Evolutionary conservation across 495 filamentous ascomycete genomes (phyloP).

Genomic region (Podospora fimiseda): DNA sequence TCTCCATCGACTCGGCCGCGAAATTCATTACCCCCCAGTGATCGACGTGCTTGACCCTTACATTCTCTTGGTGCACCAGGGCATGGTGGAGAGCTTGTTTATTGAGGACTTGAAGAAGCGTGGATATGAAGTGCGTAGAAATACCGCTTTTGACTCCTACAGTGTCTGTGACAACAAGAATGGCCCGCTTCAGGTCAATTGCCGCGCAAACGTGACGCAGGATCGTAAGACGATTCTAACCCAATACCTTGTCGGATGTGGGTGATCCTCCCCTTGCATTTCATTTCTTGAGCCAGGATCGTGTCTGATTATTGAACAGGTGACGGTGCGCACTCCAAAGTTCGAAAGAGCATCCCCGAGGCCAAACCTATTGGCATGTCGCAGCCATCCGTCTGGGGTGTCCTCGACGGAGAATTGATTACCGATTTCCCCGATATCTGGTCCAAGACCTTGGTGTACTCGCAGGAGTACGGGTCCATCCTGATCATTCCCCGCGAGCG

Average conservation of each 20-base stretch:
- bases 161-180: conserved; percentile 33
- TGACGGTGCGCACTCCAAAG: conserved; percentile 48
- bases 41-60: conserved; percentile 67
- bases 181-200: conserved; percentile 38
- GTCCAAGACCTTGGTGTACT: conserved; percentile 58
- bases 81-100: conserved; percentile 64
- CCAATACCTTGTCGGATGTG: conserved; percentile 50
- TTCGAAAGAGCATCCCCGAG: conserved; percentile 50
- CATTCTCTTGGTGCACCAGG: conserved; percentile 67
- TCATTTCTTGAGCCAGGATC: neutral
- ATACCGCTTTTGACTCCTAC: conserved; percentile 51
- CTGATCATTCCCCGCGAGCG: conserved; percentile 63
- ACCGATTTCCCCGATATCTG: conserved; percentile 67
- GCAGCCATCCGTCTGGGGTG: conserved; percentile 62
- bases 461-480: conserved; percentile 54
- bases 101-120: conserved; percentile 55
- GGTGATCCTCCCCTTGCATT: conserved; percentile 13
- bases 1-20: conserved; percentile 49
- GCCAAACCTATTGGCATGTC: conserved; percentile 52
- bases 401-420: conserved; percentile 59
- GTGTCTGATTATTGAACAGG: conserved; percentile 23
- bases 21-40: conserved; percentile 44
- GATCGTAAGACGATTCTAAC: conserved; percentile 37
- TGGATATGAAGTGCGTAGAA: conserved; percentile 51
- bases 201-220: conserved; percentile 33